Percentiles rank a stretch among this genome's conserved stretches.
Conservation (phyloP, 495 filamentous ascomycete species). For the Delitschia confertaspora region DNA sequence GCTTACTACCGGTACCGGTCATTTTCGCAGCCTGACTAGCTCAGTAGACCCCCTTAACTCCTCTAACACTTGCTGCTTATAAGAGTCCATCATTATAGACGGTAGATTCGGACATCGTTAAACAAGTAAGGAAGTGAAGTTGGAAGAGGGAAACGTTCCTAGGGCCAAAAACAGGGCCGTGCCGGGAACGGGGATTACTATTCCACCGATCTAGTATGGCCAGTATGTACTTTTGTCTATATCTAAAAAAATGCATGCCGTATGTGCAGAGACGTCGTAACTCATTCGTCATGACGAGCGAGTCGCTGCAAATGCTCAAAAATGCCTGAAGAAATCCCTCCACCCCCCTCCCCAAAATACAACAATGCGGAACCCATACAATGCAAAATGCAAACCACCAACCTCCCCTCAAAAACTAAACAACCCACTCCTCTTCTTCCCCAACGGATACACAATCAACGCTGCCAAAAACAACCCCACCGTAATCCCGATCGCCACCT, state of each 20-base stretch:
- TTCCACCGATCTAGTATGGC: too few relatives aligned
- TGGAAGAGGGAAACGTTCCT: not conserved
- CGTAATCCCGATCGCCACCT: slow-evolving; percentile 87
- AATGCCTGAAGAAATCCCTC: not conserved
- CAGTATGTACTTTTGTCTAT: not conserved
- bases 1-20: too few relatives aligned
- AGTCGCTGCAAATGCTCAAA: not conserved
- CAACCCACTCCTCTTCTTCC: slow-evolving; percentile 80
- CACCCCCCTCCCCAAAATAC: not conserved
- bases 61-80: too few relatives aligned
- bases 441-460: slow-evolving; percentile 80
- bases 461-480: slow-evolving; percentile 84
- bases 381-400: too few relatives aligned
- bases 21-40: too few relatives aligned
- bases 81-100: too few relatives aligned
- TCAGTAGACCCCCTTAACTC: too few relatives aligned
- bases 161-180: slow-evolving; percentile 7
- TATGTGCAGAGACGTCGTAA: not conserved
- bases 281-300: not conserved
- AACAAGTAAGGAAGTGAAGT: too few relatives aligned
- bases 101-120: too few relatives aligned
- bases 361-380: not conserved
- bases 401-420: slow-evolving; percentile 66
- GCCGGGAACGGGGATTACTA: not conserved
- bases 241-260: too few relatives aligned